Evolutionary conservation across 179 eudicot species (phyloP), one percentile per base, ranked within the genome.

Genomic region (Spinacia oleracea): DNA sequence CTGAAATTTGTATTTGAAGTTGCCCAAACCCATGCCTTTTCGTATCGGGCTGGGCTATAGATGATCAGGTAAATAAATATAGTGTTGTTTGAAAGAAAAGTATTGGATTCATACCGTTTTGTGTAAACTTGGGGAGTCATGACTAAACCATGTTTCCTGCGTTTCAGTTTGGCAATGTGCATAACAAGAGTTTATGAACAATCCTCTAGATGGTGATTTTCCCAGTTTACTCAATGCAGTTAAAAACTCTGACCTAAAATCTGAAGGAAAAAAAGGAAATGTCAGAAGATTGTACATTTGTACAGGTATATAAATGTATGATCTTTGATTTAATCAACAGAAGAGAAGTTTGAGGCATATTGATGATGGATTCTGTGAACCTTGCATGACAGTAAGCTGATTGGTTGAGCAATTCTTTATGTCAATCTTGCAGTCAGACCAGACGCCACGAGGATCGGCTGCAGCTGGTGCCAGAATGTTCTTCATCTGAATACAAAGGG

Each of bases 81-180:
- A 8, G 21, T 18, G 25, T 2, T 18, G 18, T 53, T 0, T 56
- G 32, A 60, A 12, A 42, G 32, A 18, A 14, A 27, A 43, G 8
- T 21, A 72, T 7, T 67, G 67, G 31, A 32, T 4, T 11, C 15
- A 56, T 86, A 89, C 91, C 76, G 60, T 86, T 32, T 86, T 85
- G 81, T 64, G 80, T 78, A 96, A 68, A 62, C 80, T 62, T 1
- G 96, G 94, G 31, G 97, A 92, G 78, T 83, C 85, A 35, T 15
- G 40, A 76, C 86, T 79, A 18, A 92, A 81, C 99, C 99, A 96
- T 42, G 98, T 90, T 78, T 88, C 97, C 29, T 93, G 96, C 74
- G 77, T 70, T 84, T 88, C 96, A 25, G 97, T 84, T 83, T 93
- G 97, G 87, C 98, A 93, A 77, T 96, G 99, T 32, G 92, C 89